Percentiles rank a stretch among this genome's conserved stretches.
These are phyloP conservation scores for Erodium texanum DNA, from an alignment of 441 rosid species.

Conservation along the genomic window DNA sequence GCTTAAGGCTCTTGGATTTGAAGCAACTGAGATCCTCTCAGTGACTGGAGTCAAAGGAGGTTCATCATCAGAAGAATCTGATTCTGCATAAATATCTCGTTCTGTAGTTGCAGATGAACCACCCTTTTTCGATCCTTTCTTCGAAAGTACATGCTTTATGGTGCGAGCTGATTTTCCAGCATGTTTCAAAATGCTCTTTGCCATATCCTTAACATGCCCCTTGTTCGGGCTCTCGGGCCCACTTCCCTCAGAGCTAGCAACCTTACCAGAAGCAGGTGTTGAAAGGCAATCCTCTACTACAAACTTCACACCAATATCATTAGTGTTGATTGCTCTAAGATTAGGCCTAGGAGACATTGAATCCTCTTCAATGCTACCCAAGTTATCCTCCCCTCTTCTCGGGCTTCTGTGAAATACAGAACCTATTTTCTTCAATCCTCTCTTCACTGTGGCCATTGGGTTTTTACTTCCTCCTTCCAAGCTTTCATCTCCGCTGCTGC, in stretches of 20 bases:
- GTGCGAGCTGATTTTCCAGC: conserved; percentile 59
- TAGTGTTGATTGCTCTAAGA: conserved; percentile 39
- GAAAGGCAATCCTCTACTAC: conserved; percentile 38
- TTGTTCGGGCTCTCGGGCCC: conserved; percentile 37
- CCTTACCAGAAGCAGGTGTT: conserved; percentile 29
- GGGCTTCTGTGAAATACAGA: conserved; percentile 47
- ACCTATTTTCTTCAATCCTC: conserved; percentile 45
- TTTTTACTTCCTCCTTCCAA: conserved; percentile 28
- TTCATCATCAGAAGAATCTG: conserved; percentile 42
- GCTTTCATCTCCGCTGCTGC: conserved; percentile 44
- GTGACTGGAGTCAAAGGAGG: conserved; percentile 22
- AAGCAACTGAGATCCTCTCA: conserved; percentile 22
- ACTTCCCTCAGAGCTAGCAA: conserved; percentile 35
- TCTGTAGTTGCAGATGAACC: conserved; percentile 20
- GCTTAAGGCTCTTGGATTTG: conserved; percentile 16
- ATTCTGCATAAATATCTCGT: conserved; percentile 25
- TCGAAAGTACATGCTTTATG: conserved; percentile 53
- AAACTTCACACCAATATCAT: conserved; percentile 35
- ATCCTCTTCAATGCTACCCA: conserved; percentile 31
- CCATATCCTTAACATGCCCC: conserved; percentile 46
- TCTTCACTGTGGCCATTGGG: conserved; percentile 23
- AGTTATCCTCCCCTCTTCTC: conserved; percentile 25
- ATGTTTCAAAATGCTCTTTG: conserved; percentile 52
- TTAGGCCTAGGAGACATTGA: conserved; percentile 42
- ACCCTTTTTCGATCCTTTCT: conserved; percentile 46